A percentile compares a stretch with the other conserved stretches of the same genome.
Evolutionary conservation across 371 early-diverging fungal genomes (phyloP).

Genomic region (Apophysomyces sp.): DNA sequence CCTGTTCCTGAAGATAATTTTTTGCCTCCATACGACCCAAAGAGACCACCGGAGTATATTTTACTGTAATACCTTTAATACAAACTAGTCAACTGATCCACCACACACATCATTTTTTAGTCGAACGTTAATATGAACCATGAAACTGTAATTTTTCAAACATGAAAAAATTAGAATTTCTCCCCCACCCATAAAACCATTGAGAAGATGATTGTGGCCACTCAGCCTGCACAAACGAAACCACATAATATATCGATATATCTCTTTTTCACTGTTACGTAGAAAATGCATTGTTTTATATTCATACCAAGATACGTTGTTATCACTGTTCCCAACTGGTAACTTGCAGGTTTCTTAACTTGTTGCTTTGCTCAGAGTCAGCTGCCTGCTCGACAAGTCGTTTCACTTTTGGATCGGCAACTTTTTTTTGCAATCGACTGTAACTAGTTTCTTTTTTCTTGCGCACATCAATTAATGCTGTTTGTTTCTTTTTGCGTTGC

Average conservation of each 20-base stretch:
- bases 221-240: no score
- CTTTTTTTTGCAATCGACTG: slow-evolving; percentile 38
- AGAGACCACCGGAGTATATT: background rate
- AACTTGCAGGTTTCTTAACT: slow-evolving; percentile 14
- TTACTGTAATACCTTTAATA: background rate
- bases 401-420: slow-evolving; percentile 24
- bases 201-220: no score
- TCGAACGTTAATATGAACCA: no score
- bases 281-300: no score
- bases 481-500: slow-evolving; percentile 15
- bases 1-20: background rate
- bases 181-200: no score
- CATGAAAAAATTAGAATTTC: no score
- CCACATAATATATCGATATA: no score
- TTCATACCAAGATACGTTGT: no score
- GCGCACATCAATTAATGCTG: slow-evolving; percentile 51
- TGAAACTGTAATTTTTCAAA: no score
- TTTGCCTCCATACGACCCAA: background rate
- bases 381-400: slow-evolving; percentile 32
- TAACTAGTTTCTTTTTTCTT: slow-evolving; percentile 50
- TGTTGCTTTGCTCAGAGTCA: slow-evolving; percentile 36
- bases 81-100: background rate
- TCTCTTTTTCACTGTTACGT: no score
- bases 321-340: slow-evolving; percentile 14
- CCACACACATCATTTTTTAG: no score